Evolutionary conservation across 805 yeast genomes (phyloP).

Genomic region (Scheffersomyces stipitis): DNA sequence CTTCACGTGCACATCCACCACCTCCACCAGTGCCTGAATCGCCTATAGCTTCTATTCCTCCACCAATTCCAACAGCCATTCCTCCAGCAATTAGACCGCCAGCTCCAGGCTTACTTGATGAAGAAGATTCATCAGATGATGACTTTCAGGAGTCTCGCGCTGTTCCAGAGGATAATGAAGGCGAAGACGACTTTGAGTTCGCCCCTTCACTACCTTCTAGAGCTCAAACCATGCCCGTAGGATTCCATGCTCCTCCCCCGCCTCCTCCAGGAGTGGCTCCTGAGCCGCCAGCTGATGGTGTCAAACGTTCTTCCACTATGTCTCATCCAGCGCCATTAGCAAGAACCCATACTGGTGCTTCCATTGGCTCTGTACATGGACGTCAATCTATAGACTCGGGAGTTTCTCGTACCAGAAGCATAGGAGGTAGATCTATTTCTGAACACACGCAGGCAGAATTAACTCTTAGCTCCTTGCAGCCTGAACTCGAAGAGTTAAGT

Average conservation of each 20-base stretch:
- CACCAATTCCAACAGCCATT: conserved; percentile 5
- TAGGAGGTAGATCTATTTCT: conserved; percentile 11
- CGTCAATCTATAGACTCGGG: conserved; percentile 15
- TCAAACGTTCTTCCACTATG: conserved; percentile 15
- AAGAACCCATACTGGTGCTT: conserved; percentile 11
- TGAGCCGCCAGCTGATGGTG: not conserved
- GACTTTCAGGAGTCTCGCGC: conserved; percentile 1
- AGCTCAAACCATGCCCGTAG: conserved; percentile 11
- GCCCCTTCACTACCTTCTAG: conserved; percentile 9
- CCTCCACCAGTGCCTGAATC: conserved; percentile 19
- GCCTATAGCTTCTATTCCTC: conserved; percentile 3
- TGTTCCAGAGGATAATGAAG: conserved; percentile 6
- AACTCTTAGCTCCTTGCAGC: conserved; percentile 22
- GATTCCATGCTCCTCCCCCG: conserved; percentile 14
- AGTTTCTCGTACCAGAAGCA: conserved; percentile 12
- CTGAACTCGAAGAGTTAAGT: conserved; percentile 28
- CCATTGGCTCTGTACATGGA: conserved; percentile 10
- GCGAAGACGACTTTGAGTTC: conserved; percentile 29
- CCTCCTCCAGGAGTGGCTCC: conserved; percentile 5
- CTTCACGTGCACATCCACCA: conserved; percentile 8
- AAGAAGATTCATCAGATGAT: not conserved
- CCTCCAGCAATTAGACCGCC: conserved; percentile 1
- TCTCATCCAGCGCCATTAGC: conserved; percentile 4
- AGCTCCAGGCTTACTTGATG: conserved; percentile 13
- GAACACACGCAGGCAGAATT: conserved; percentile 31